A percentile compares a stretch with the other conserved stretches of the same genome.
These are phyloP conservation scores for Citrus australasica DNA, from an alignment of 345 rosid genomes.

Conservation along the genomic window DNA sequence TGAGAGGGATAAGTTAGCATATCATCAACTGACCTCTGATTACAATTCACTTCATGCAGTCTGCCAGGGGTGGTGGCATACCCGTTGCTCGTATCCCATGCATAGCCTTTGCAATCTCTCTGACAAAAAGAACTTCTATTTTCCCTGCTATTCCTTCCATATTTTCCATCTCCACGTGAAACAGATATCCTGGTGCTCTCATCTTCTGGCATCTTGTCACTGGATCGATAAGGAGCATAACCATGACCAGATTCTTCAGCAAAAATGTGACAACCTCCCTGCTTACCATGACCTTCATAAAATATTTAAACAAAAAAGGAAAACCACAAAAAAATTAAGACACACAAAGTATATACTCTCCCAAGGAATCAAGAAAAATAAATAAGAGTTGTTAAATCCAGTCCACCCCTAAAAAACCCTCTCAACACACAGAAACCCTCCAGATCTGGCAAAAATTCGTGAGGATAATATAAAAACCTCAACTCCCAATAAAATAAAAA, in stretches of 20 bases:
- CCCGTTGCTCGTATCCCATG: conserved; percentile 67
- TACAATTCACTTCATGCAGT: conserved; percentile 48
- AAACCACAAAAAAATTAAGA: conserved; percentile 27
- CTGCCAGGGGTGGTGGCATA: conserved; percentile 52
- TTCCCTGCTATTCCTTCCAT: conserved; percentile 61
- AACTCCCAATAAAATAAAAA: background rate
- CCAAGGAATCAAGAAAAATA: background rate
- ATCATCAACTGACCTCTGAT: conserved; percentile 60
- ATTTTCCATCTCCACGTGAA: conserved; percentile 69
- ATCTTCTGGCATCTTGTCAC: conserved; percentile 57
- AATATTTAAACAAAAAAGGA: conserved; percentile 30
- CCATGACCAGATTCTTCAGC: conserved; percentile 66
- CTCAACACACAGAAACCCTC: background rate
- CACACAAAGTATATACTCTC: conserved; percentile 14
- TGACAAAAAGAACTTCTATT: conserved; percentile 56
- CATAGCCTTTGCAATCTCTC: conserved; percentile 67
- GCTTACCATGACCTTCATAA: conserved; percentile 87
- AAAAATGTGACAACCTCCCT: conserved; percentile 71
- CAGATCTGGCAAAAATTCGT: background rate
- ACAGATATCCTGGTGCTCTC: conserved; percentile 46
- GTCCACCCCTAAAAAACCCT: background rate
- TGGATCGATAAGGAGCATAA: conserved; percentile 47
- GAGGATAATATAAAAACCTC: background rate
- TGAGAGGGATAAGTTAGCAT: conserved; percentile 38
- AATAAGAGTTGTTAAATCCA: background rate